Conservation (phyloP, 2,329 filamentous ascomycete genomes). For the Oidium heveae region DNA sequence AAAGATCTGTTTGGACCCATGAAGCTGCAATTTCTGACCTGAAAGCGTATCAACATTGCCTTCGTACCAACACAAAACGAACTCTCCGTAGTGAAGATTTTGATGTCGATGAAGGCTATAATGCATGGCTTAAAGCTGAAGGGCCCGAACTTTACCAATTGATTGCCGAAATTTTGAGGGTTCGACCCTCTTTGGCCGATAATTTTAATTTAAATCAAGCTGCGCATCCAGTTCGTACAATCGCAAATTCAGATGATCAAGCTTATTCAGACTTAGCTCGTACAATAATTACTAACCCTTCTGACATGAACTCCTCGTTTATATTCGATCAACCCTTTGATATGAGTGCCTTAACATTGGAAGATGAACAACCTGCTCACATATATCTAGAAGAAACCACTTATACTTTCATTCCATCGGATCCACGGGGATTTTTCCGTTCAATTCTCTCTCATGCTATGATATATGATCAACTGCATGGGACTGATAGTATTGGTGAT, state of each 20-base stretch:
- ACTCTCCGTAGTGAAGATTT: constrained; percentile 72
- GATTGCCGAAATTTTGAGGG: constrained; percentile 74
- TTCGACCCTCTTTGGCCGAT: constrained; percentile 64
- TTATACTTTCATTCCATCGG: constrained; percentile 75
- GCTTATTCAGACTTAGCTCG: constrained; percentile 27
- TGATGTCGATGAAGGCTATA: constrained; percentile 66
- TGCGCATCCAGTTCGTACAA: constrained; percentile 29
- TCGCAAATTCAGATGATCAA: constrained; percentile 15
- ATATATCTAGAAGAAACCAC: constrained; percentile 29
- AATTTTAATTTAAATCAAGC: constrained; percentile 24
- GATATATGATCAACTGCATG: constrained; percentile 33
- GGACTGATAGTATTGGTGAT: constrained; percentile 21
- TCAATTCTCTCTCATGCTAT: constrained; percentile 58
- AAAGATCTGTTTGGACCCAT: constrained; percentile 68
- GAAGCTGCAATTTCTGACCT: constrained; percentile 74
- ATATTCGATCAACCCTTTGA: constrained; percentile 17
- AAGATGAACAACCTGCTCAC: constrained; percentile 9
- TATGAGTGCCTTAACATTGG: constrained; percentile 12
- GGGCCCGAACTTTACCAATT: constrained; percentile 69
- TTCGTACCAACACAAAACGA: constrained; percentile 52
- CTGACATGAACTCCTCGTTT: constrained; percentile 15
- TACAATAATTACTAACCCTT: constrained; percentile 21
- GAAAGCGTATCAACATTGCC: constrained; percentile 74
- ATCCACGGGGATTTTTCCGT: constrained; percentile 62
- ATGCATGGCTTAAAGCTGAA: constrained; percentile 80